Conservation (phyloP, 495 filamentous ascomycete genomes). For the Letharia columbiana region DNA sequence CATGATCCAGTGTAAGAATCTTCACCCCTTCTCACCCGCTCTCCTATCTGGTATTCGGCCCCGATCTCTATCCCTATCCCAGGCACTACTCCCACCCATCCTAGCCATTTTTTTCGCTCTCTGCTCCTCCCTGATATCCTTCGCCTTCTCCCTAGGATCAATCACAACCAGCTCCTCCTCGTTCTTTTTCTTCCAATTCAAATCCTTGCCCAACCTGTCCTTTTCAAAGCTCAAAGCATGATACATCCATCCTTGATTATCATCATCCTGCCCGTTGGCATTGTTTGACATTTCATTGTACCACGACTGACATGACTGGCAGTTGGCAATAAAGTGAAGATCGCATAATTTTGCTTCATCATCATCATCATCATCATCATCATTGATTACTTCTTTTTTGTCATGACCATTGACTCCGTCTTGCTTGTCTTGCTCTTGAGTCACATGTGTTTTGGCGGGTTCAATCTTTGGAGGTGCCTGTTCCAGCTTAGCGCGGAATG, state of each 20-base stretch:
- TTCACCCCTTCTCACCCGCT: conserved; percentile 20
- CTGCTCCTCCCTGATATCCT: conserved; percentile 58
- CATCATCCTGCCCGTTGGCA: conserved; percentile 51
- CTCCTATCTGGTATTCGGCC: conserved; percentile 18
- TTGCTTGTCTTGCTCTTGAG: conserved; percentile 25
- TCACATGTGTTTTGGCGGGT: conserved; percentile 26
- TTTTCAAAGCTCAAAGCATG: conserved; percentile 80
- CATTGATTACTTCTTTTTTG: conserved; percentile 29
- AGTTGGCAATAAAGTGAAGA: conserved; percentile 86
- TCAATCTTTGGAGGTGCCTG: conserved; percentile 38
- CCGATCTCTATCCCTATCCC: conserved; percentile 44
- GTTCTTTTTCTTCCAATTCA: conserved; percentile 81
- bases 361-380: conserved; percentile 62
- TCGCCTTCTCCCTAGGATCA: conserved; percentile 81
- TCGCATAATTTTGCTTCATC: conserved; percentile 73
- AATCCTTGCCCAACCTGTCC: conserved; percentile 83
- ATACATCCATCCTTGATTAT: conserved; percentile 47
- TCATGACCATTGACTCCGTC: conserved; percentile 29
- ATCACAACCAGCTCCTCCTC: conserved; percentile 89
- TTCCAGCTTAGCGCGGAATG: conserved; percentile 73
- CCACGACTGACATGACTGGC: conserved; percentile 82
- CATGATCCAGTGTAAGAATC: conserved; percentile 6
- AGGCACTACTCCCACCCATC: conserved; percentile 42
- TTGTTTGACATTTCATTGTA: conserved; percentile 40
- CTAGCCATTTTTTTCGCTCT: conserved; percentile 43